A percentile compares a stretch with the other conserved stretches of the same genome.
These are phyloP conservation scores for Ulota crispa DNA, from an alignment of 225 moss, liverwort and hornwort genomes.

Conservation along the genomic window DNA sequence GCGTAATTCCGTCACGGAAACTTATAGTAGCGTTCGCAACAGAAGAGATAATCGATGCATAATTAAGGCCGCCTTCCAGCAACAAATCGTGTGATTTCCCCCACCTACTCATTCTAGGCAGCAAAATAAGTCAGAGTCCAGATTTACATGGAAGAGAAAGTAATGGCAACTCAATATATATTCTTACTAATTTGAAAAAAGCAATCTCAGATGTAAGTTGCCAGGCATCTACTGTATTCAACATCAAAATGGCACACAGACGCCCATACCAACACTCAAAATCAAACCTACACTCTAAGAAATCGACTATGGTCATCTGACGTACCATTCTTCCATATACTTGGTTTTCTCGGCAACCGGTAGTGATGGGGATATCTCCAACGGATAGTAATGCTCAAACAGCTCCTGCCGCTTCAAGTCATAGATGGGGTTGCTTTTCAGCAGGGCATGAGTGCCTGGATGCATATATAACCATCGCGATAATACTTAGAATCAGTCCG, in stretches of 20 bases:
- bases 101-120: slow-evolving; percentile 75
- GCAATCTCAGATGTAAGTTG: background rate
- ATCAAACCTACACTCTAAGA: background rate
- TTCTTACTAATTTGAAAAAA: background rate
- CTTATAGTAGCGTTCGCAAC: slow-evolving; percentile 65
- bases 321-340: slow-evolving; percentile 83
- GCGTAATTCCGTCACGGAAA: slow-evolving; percentile 69
- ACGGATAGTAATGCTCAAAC: slow-evolving; percentile 70
- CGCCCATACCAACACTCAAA: background rate
- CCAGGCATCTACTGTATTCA: background rate
- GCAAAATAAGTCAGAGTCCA: slow-evolving; percentile 37
- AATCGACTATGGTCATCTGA: slow-evolving; percentile 7
- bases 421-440: slow-evolving; percentile 65
- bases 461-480: background rate
- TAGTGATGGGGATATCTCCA: slow-evolving; percentile 63
- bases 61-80: slow-evolving; percentile 78
- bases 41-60: slow-evolving; percentile 54
- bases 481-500: background rate
- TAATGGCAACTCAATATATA: background rate
- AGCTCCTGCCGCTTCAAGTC: slow-evolving; percentile 72
- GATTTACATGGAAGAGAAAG: background rate
- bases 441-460: slow-evolving; percentile 68
- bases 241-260: background rate
- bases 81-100: slow-evolving; percentile 76
- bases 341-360: slow-evolving; percentile 63